Percentiles rank a stretch among this genome's conserved stretches.
These are phyloP conservation scores for Malus hybrid DNA, from an alignment of 331 rosid species.

Conservation along the genomic window DNA sequence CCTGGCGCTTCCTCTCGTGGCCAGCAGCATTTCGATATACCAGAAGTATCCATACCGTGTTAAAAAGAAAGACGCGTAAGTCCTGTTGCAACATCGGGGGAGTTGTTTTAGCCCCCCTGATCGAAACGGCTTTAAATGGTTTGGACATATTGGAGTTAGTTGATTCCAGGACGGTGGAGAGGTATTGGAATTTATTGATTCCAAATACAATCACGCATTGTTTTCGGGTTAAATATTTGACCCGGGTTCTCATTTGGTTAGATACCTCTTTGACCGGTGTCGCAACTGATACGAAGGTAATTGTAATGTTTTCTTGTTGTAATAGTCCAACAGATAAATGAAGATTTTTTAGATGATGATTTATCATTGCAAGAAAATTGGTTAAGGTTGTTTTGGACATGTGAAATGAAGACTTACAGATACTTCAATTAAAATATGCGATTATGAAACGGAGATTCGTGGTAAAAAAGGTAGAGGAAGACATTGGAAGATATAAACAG, in stretches of 20 bases:
- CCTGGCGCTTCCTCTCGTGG: conserved; percentile 83
- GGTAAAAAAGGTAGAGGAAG: no score
- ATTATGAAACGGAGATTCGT: no score
- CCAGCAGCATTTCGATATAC: conserved; percentile 70
- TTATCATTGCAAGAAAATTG: no score
- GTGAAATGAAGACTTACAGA: no score
- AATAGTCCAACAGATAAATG: not conserved
- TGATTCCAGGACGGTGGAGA: not conserved
- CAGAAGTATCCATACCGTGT: conserved; percentile 80
- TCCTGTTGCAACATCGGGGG: not conserved
- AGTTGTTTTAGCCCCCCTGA: not conserved
- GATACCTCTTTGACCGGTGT: not conserved
- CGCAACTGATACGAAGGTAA: not conserved
- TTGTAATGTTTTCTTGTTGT: not conserved
- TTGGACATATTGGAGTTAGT: not conserved
- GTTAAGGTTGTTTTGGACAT: no score
- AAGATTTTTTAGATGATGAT: not conserved
- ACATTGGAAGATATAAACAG: no score
- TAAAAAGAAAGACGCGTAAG: conserved; percentile 59
- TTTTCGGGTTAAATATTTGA: not conserved
- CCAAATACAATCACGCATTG: not conserved
- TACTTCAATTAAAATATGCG: no score
- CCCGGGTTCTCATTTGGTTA: no score
- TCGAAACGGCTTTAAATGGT: not conserved
- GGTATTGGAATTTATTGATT: not conserved